Evolutionary conservation across 1,284 basidiomycete genomes (phyloP).

Genomic region (Gomphus bonarii): DNA sequence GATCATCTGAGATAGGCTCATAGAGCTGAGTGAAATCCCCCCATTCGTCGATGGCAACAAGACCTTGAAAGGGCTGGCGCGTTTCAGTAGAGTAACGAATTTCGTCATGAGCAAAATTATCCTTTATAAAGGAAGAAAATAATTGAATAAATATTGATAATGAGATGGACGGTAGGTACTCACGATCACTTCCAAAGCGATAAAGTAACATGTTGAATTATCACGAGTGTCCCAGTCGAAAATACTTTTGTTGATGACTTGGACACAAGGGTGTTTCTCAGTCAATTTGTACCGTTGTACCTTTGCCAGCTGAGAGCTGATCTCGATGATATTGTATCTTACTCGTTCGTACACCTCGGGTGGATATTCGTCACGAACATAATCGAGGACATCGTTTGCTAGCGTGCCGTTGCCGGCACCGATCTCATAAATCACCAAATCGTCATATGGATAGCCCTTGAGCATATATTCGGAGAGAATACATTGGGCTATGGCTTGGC

Average conservation of each 20-base stretch:
- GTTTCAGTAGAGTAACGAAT: slow-evolving; percentile 80
- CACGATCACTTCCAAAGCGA: slow-evolving; percentile 93
- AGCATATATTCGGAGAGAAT: slow-evolving; percentile 86
- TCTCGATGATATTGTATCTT: slow-evolving; percentile 89
- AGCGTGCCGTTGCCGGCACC: slow-evolving; percentile 97
- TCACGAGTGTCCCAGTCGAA: slow-evolving; percentile 79
- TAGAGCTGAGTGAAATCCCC: slow-evolving; percentile 87
- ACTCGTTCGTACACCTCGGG: slow-evolving; percentile 91
- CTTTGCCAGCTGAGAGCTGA: slow-evolving; percentile 69
- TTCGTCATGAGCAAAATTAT: slow-evolving; percentile 96
- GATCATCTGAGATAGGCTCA: slow-evolving; percentile 76
- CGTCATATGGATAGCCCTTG: slow-evolving; percentile 92
- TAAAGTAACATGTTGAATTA: slow-evolving; percentile 80
- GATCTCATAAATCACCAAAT: slow-evolving; percentile 93
- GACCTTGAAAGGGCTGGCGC: slow-evolving; percentile 73
- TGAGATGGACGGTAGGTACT: slow-evolving; percentile 21
- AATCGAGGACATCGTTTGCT: slow-evolving; percentile 81
- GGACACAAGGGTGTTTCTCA: slow-evolving; percentile 50
- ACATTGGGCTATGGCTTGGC: slow-evolving; percentile 81
- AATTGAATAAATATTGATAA: neutral
- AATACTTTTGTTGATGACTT: slow-evolving; percentile 74
- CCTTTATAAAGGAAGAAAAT: slow-evolving; percentile 33
- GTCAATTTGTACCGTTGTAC: slow-evolving; percentile 58
- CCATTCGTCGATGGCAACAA: slow-evolving; percentile 71
- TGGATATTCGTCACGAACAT: slow-evolving; percentile 57